Conservation (phyloP, 2,329 filamentous ascomycete species). For the Byssothecium circinans region DNA sequence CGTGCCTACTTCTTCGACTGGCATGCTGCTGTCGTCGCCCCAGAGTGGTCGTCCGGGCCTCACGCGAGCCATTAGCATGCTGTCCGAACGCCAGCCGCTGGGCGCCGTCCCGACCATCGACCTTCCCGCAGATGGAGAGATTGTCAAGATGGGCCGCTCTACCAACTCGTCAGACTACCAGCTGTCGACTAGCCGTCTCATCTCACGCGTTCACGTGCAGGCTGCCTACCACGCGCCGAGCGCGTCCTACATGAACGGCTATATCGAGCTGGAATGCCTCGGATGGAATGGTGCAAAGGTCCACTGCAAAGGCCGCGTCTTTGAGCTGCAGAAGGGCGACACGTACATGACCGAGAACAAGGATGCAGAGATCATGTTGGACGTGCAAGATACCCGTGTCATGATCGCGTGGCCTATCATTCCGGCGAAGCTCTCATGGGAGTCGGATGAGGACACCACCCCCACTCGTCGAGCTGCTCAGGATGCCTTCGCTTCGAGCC, state of each 20-base stretch:
- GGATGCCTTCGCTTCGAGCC: slow-evolving; percentile 59
- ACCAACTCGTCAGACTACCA: slow-evolving; percentile 96
- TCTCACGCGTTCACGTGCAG: slow-evolving; percentile 91
- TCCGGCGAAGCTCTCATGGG: slow-evolving; percentile 56
- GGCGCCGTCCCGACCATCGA: slow-evolving; percentile 80
- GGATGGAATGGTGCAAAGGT: slow-evolving; percentile 96
- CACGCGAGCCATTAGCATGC: slow-evolving; percentile 59
- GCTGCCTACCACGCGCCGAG: slow-evolving; percentile 76
- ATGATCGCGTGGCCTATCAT: slow-evolving; percentile 80
- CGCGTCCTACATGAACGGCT: slow-evolving; percentile 69
- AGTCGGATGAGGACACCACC: slow-evolving; percentile 62
- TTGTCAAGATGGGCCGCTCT: slow-evolving; percentile 84
- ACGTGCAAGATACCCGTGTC: slow-evolving; percentile 90
- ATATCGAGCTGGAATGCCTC: slow-evolving; percentile 84
- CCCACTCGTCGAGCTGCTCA: slow-evolving; percentile 34
- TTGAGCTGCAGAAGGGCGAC: slow-evolving; percentile 84
- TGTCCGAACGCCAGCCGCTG: slow-evolving; percentile 81
- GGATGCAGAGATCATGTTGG: slow-evolving; percentile 86
- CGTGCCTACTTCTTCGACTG: slow-evolving; percentile 89
- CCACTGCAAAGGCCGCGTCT: slow-evolving; percentile 85
- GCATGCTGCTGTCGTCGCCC: slow-evolving; percentile 79
- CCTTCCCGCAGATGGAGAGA: slow-evolving; percentile 78
- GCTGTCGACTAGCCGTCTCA: slow-evolving; percentile 85
- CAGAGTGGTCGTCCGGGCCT: slow-evolving; percentile 54
- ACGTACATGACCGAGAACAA: slow-evolving; percentile 89